phyloP scores from a whole-genome alignment of 805 yeast species.

The Yamadazyma insecticola region DNA sequence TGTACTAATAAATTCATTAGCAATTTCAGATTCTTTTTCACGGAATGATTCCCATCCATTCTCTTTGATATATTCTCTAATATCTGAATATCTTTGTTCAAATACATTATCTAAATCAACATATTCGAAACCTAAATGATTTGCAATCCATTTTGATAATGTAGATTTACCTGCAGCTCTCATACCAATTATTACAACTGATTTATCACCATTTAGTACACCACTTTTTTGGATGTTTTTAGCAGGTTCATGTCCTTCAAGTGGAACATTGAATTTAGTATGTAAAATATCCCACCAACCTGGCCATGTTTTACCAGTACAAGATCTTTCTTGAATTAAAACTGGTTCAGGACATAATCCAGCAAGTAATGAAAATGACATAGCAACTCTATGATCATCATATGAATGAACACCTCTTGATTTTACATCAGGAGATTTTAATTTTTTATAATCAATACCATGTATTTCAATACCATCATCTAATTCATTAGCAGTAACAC shows the following conservation, averaged over 20 bases:
- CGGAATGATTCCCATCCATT: constrained; percentile 91
- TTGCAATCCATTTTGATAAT: constrained; percentile 73
- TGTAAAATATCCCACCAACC: constrained; percentile 98
- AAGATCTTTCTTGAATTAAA: constrained; percentile 75
- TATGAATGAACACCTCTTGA: constrained; percentile 66
- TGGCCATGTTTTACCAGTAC: constrained; percentile 99
- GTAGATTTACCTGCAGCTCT: constrained; percentile 96
- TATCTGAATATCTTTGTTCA: constrained; percentile 51
- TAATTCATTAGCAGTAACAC: constrained; percentile 77
- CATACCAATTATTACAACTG: constrained; percentile 89
- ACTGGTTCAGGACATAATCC: constrained; percentile 64
- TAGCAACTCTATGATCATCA: constrained; percentile 97
- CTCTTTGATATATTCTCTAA: constrained; percentile 56
- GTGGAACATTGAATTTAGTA: constrained; percentile 53
- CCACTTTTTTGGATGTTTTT: constrained; percentile 12
- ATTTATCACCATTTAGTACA: constrained; percentile 28
- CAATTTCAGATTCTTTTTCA: constrained; percentile 52
- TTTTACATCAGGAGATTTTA: constrained; percentile 50
- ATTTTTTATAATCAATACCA: constrained; percentile 52
- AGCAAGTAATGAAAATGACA: constrained; percentile 89
- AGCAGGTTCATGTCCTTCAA: constrained; percentile 68
- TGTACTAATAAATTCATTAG: constrained; percentile 44
- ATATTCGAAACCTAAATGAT: constrained; percentile 59
- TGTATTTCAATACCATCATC: constrained; percentile 89
- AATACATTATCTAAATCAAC: constrained; percentile 75